These are phyloP conservation scores for Hyparrhenia diplandra DNA, from an alignment of 176 grass and related monocot species.

Conservation along the genomic window DNA sequence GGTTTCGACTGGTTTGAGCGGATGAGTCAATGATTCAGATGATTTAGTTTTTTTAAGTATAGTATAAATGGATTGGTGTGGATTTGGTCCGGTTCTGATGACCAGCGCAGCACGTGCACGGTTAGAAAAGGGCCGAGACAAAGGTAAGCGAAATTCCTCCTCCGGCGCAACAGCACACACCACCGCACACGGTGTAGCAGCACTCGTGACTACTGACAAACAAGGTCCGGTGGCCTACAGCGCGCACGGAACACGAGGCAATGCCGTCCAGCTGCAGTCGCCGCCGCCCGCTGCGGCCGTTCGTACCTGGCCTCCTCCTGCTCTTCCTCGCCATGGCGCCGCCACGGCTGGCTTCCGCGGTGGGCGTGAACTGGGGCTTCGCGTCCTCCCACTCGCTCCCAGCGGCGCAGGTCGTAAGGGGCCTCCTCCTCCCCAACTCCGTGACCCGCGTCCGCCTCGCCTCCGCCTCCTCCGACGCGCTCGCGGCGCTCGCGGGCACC, in stretches of 20 bases:
- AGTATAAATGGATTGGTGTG: too few relatives aligned
- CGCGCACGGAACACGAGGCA: conserved; percentile 37
- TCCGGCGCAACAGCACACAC: neutral
- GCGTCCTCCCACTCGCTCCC: conserved; percentile 65
- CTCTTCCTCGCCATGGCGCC: conserved; percentile 24
- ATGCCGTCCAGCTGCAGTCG: neutral
- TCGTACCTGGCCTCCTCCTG: conserved; percentile 6
- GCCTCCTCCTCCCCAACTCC: conserved; percentile 71
- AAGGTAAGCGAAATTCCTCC: too few relatives aligned
- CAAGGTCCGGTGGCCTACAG: neutral
- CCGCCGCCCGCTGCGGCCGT: conserved; percentile 34
- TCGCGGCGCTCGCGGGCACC: conserved; percentile 63
- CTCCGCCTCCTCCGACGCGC: conserved; percentile 54
- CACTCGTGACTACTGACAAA: too few relatives aligned
- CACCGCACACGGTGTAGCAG: neutral
- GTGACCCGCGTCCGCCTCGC: conserved; percentile 65
- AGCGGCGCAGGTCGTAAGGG: conserved; percentile 52
- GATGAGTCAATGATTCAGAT: too few relatives aligned
- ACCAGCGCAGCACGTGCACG: neutral
- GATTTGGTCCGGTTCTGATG: too few relatives aligned
- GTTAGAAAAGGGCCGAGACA: neutral
- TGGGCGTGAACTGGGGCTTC: conserved; percentile 85
- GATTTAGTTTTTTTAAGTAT: too few relatives aligned
- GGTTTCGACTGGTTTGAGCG: too few relatives aligned
- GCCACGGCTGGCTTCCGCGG: conserved; percentile 17